Conservation (phyloP, 1,284 basidiomycete species). For the Leccinum pachyderme region DNA sequence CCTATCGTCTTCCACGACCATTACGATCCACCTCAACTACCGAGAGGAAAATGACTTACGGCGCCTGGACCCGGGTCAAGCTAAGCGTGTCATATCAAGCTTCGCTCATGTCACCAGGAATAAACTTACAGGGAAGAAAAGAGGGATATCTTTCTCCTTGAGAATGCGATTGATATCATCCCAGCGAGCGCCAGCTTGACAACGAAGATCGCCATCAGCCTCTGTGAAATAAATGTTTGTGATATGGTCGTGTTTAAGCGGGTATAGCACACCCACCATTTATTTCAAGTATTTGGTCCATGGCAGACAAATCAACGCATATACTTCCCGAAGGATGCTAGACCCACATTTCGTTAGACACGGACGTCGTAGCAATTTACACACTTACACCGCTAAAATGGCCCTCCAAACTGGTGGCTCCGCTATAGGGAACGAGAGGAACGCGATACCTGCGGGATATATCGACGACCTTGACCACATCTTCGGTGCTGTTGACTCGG, state of each 20-base stretch:
- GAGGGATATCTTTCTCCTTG: conserved; percentile 61
- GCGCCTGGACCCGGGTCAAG: conserved; percentile 55
- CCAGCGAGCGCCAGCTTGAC: conserved; percentile 85
- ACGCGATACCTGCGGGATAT: conserved; percentile 56
- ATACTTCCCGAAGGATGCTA: conserved; percentile 57
- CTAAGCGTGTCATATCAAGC: conserved; percentile 26
- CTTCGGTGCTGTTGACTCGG: conserved; percentile 47
- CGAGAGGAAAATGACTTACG: conserved; percentile 31
- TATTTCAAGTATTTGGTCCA: conserved; percentile 61
- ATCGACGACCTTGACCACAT: conserved; percentile 57
- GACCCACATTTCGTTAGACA: background rate
- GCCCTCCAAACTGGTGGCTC: conserved; percentile 59
- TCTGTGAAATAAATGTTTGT: conserved; percentile 32
- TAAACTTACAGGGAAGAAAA: conserved; percentile 67
- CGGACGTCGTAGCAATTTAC: background rate
- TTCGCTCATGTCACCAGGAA: background rate
- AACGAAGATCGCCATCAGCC: conserved; percentile 69
- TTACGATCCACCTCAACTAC: conserved; percentile 7
- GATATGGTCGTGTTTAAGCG: background rate
- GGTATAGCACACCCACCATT: conserved; percentile 34
- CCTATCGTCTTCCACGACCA: conserved; percentile 45
- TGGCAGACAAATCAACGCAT: conserved; percentile 62
- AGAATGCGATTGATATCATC: conserved; percentile 83
- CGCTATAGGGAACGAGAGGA: conserved; percentile 57
- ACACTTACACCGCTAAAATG: conserved; percentile 42